Base-by-base conservation (phyloP, 805 yeast species). In the Saturnispora hagleri region DNA sequence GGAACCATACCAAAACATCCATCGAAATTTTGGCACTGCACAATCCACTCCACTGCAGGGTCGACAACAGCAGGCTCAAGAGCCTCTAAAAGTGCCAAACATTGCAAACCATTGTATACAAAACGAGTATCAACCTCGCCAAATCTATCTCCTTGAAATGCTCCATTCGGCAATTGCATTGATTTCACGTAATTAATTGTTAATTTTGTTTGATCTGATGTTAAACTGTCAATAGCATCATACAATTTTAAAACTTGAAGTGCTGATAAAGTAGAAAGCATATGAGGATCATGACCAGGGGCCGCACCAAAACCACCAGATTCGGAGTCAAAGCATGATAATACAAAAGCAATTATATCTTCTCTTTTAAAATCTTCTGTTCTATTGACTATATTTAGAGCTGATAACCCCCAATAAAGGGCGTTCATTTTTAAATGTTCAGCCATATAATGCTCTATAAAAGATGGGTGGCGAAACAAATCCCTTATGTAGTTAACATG, bases 1-100 rank as follows among this genome's bases (percentile, higher is more conserved):
- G 99, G 98, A 8, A 81, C 80, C 68, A 87, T 72, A 0, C 99
- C 99, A 72, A 86, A 93, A 0, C 95, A 96, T 3, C 99, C 99
- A 64, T 93, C 99, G 63, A 89, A 91, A 65, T 93, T 93, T 55
- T 77, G 83, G 67, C 99, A 93, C 36, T 63, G 62, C 48, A 76
- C 58, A 2, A 91, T 77, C 67, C 81, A 91, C 0, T 69, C 70
- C 1, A 80, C 82, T 0, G 96, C 89, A 0, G 79, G 79, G 15
- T 77, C 79, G 4, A 62, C 66, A 9, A 77, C 62, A 2, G 75
- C 73, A 6, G 76, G 70, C 22, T 56, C 55, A 55, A 91, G 69
- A 53, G 70, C 76, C 8, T 81, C 91, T 35, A 91, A 65, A 4
- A 91, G 73, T 0, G 88, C 77, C 50, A 93, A 71, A 0, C 86